A percentile compares a stretch with the other conserved stretches of the same genome.
phyloP scores from a whole-genome alignment of 768 basidiomycete genomes.

The Candolleomyces eurysporus region DNA sequence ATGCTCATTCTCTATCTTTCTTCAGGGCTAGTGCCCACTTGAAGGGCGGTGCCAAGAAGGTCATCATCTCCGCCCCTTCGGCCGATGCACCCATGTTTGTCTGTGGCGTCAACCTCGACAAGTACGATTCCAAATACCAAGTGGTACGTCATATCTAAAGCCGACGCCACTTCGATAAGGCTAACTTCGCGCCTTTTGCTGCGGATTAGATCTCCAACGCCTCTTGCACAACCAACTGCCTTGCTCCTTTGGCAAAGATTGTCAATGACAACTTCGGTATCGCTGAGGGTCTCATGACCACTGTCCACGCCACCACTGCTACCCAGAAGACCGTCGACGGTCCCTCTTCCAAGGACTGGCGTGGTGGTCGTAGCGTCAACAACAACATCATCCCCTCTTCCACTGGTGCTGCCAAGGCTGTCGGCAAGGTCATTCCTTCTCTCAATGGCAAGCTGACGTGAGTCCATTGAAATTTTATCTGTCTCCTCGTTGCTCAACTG shows the following conservation, averaged over 20 bases:
- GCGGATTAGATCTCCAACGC: conserved; percentile 85
- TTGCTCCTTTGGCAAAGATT: conserved; percentile 98
- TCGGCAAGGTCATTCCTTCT: conserved; percentile 94
- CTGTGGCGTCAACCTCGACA: conserved; percentile 91
- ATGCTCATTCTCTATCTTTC: conserved; percentile 3
- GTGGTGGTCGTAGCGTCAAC: conserved; percentile 92
- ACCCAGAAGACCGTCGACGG: conserved; percentile 96
- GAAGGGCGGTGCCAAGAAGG: conserved; percentile 99
- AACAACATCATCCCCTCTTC: conserved; percentile 99
- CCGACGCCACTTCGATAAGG: neutral
- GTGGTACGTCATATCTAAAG: conserved; percentile 53
- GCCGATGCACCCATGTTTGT: conserved; percentile 95
- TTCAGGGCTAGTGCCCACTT: conserved; percentile 85
- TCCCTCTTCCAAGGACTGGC: conserved; percentile 95
- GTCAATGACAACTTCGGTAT: conserved; percentile 97
- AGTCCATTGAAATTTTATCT: conserved; percentile 23
- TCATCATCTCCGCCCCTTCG: conserved; percentile 99
- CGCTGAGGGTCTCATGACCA: conserved; percentile 97
- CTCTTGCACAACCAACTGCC: conserved; percentile 99
- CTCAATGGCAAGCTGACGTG: conserved; percentile 98
- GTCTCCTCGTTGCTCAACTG: neutral
- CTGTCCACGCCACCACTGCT: conserved; percentile 95
- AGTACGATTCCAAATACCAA: conserved; percentile 83
- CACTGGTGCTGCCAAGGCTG: conserved; percentile 98
- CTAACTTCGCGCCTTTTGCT: conserved; percentile 2